Evolutionary conservation across 306 rosid species (phyloP).

Genomic region (Albizia julibrissin): DNA sequence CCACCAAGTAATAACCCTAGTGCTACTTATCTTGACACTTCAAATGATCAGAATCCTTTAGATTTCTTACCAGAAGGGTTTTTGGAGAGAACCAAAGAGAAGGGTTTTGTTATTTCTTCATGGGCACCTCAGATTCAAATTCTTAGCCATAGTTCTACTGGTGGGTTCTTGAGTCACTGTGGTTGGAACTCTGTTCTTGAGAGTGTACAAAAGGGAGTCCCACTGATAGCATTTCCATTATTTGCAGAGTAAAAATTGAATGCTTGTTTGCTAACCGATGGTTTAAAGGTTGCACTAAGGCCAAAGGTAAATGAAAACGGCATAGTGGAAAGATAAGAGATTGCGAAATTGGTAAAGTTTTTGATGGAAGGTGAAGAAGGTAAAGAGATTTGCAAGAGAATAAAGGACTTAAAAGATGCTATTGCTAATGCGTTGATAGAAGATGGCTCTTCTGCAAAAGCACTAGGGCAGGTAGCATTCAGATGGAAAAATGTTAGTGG

Average conservation of each 20-base stretch:
- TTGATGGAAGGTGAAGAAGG: background rate
- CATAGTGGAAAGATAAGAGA: background rate
- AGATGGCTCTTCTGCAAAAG: background rate
- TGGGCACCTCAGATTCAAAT: too few species aligned
- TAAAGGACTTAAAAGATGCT: background rate
- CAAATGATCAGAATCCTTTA: too few species aligned
- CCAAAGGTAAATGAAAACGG: background rate
- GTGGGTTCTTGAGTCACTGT: too few species aligned
- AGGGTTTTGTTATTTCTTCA: too few species aligned
- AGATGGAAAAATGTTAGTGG: constrained; percentile 24
- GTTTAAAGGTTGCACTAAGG: background rate
- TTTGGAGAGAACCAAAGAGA: too few species aligned
- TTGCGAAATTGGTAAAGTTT: background rate
- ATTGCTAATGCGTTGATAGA: background rate
- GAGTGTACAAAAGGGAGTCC: too few species aligned
- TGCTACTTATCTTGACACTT: too few species aligned
- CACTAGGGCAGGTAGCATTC: constrained; percentile 31
- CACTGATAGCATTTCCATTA: too few species aligned
- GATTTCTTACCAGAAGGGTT: too few species aligned
- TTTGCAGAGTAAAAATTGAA: background rate
- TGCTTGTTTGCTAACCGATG: background rate
- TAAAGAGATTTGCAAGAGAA: background rate
- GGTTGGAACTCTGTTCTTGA: too few species aligned
- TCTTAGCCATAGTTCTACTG: too few species aligned
- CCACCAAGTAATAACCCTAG: too few species aligned